Base-by-base conservation (phyloP, 2,329 filamentous ascomycete species). In the Cadophora malorum region DNA sequence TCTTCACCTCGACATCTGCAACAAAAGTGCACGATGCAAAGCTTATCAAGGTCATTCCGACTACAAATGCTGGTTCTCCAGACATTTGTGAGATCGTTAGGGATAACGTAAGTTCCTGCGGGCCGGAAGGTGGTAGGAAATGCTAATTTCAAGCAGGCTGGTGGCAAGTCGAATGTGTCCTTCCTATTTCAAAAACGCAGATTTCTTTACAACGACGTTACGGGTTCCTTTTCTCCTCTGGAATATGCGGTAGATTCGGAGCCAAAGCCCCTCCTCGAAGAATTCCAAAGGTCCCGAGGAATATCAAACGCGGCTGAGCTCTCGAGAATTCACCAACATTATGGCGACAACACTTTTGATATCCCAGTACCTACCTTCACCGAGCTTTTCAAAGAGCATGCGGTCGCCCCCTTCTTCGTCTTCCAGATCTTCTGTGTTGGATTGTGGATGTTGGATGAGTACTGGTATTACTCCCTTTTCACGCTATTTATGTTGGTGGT, bases 381-480 rank as follows among this genome's bases (percentile, higher is more conserved):
- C 63, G 96, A 99, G 82, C 87, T 99, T 61, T 99, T 97, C 87
- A 92, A 97, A 80, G 96, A 99, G 81, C 96, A 99, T 80, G 95
- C 96, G 28, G 96, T 99, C 25, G 96, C 96, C 25, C 96, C 96
- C 5, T 99, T 99, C 85, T 99, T 99, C 81, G 94, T 99, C 71
- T 99, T 99, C 83, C 96, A 99, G 84, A 86, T 99, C 70, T 99
- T 99, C 84, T 99, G 96, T 76, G 96, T 99, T 67, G 96, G 96
- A 19, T 83, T 99, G 69, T 99, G 96, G 96, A 93, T 98, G 90
- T 83, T 99, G 78, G 96, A 99, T 78, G 96, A 99, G 81, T 99
- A 98, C 82, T 99, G 96, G 96, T 99, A 99, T 84, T 99, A 99
- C 83, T 98, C 96, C 70, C 88, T 99, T 23, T 99, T 99, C 81